A percentile compares a stretch with the other conserved stretches of the same genome.
phyloP scores from a whole-genome alignment of 805 yeast species.

The Tetrapisispora taiwanensis region DNA sequence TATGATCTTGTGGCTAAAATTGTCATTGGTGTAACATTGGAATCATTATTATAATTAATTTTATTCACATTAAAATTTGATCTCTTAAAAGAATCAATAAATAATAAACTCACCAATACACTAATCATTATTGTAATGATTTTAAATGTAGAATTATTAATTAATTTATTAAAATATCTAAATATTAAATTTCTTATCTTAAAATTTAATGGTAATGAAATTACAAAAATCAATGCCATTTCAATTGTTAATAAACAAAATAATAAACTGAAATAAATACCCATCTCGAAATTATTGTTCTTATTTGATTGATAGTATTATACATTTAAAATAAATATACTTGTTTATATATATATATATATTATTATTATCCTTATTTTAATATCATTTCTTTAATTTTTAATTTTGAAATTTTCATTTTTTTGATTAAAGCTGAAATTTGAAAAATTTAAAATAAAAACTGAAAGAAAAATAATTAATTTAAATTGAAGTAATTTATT shows the following conservation, averaged over 20 bases:
- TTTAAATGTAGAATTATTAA: constrained; percentile 33
- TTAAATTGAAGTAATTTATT: too few relatives aligned
- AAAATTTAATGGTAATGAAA: constrained; percentile 49
- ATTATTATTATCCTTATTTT: too few relatives aligned
- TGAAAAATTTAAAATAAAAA: too few relatives aligned
- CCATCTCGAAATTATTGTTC: constrained; percentile 17
- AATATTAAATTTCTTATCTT: constrained; percentile 37
- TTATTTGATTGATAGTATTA: too few relatives aligned
- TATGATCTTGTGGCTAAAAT: constrained; percentile 51
- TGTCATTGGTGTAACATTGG: constrained; percentile 36
- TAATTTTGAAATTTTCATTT: too few relatives aligned
- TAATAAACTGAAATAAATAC: constrained; percentile 27
- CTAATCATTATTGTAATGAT: constrained; percentile 37
- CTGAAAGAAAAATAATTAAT: too few relatives aligned
- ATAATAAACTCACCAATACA: constrained; percentile 38
- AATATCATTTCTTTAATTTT: too few relatives aligned
- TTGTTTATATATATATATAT: too few relatives aligned
- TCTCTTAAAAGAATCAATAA: constrained; percentile 45
- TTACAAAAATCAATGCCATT: constrained; percentile 38
- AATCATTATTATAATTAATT: constrained; percentile 14
- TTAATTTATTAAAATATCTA: constrained; percentile 28
- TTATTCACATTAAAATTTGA: constrained; percentile 26
- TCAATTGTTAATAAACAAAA: constrained; percentile 43
- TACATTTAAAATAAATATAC: too few relatives aligned
- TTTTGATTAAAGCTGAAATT: too few relatives aligned